Base-by-base conservation (phyloP, 495 filamentous ascomycete genomes). In the Peziza echinospora region DNA sequence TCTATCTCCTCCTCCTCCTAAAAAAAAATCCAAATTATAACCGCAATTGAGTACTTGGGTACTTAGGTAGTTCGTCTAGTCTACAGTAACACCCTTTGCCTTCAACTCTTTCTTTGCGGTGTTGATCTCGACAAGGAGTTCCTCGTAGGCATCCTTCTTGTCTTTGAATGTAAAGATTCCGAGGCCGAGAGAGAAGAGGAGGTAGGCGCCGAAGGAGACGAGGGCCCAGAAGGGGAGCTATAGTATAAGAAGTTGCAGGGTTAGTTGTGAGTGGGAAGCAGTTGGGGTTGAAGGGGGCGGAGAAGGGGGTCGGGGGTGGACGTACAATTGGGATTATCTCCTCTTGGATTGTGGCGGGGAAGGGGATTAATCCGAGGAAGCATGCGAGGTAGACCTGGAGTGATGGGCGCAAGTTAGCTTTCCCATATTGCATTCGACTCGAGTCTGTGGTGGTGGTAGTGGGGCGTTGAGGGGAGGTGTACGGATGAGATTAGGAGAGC, bases 141-240 rank as follows among this genome's bases (percentile, higher is more conserved):
- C 87, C 53, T 76, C 71, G 62, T 94, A 80, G 48, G 89, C 89
- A 51, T 82, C 75, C 44, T 91, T 87, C 10, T 89, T 84, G 65
- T 96, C 84, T 65, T 91, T 84, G 71, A 97, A 97, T 28, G 85
- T 93, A 54, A 92, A 68, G 52, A 97, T 81, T 30, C 87, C 87
- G 67, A 76, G 75, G 44, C 89, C 89, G 23, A 97, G 73, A 51
- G 83, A 84, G 68, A 80, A 83, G 45, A 96, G 77, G 5, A 97
- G 76, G 66, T 85, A 94, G 40, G 86, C 80, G 64, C 85, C 89
- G 63, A 96, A 89, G 43, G 78, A 77, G 51, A 97, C 84, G 51
- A 96, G 66, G 23, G 72, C 75, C 78, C 85, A 96, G 68, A 94
- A 82, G 22, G 89, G 89, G 23, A 96, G 69, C 85, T 93, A 52